phyloP scores from a whole-genome alignment of 257 asterid species.

The Ophiorrhiza pumila region DNA sequence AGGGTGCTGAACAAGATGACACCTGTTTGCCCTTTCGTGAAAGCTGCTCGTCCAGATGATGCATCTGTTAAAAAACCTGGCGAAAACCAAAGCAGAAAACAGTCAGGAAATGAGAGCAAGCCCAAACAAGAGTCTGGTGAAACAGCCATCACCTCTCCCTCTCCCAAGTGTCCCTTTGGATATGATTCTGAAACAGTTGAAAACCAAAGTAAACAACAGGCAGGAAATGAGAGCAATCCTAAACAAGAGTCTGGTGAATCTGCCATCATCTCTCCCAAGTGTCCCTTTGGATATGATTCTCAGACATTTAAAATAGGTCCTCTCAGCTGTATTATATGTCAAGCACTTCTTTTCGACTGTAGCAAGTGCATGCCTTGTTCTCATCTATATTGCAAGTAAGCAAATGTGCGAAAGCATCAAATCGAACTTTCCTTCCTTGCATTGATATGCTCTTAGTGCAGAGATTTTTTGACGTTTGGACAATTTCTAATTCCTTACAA shows the following conservation, averaged over 20 bases:
- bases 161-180: conserved; percentile 51
- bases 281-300: conserved; percentile 59
- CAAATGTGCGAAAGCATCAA: background rate
- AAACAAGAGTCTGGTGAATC: conserved; percentile 44
- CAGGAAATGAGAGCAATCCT: conserved; percentile 27
- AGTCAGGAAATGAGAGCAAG: conserved; percentile 27
- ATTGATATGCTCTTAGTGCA: conserved; percentile 12
- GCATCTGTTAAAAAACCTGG: conserved; percentile 50
- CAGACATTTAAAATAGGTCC: conserved; percentile 94
- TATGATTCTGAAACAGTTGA: conserved; percentile 35
- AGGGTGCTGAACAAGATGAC: conserved; percentile 59
- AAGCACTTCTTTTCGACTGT: conserved; percentile 87
- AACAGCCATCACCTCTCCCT: conserved; percentile 21
- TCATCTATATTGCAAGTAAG: conserved; percentile 96
- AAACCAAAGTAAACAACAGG: conserved; percentile 44
- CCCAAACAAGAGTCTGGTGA: conserved; percentile 43
- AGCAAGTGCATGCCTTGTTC: conserved; percentile 91
- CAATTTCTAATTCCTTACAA: conserved; percentile 3
- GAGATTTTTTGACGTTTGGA: background rate
- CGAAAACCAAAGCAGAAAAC: conserved; percentile 61
- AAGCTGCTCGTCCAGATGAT: conserved; percentile 79
- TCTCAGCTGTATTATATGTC: conserved; percentile 88
- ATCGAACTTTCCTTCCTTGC: background rate
- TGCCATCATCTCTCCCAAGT: conserved; percentile 35
- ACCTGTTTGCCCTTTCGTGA: conserved; percentile 85